phyloP scores from a whole-genome alignment of 192 early-diverging fungal species.

The Podila epigama region DNA sequence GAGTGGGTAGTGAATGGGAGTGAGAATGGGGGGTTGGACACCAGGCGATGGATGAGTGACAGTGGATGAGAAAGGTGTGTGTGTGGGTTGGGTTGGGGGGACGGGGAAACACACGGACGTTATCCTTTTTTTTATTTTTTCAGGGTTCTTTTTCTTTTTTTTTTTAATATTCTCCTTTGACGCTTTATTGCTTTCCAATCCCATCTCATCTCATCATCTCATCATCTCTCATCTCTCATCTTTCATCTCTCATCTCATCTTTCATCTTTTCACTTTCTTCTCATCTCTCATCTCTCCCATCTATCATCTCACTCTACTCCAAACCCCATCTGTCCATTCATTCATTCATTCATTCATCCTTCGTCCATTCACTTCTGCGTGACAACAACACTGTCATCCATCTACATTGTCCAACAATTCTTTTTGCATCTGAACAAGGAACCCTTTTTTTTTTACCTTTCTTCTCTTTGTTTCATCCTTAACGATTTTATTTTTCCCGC shows the following conservation, averaged over 20 bases:
- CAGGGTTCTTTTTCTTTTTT: neutral
- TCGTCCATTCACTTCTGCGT: neutral
- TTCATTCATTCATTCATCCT: neutral
- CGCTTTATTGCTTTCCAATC: neutral
- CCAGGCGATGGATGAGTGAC: too few relatives aligned
- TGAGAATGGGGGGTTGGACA: too few relatives aligned
- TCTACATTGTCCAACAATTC: neutral
- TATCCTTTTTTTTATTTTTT: neutral
- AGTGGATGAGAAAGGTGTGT: too few relatives aligned
- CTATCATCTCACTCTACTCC: neutral
- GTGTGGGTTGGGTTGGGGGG: too few relatives aligned
- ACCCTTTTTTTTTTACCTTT: neutral
- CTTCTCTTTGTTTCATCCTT: neutral
- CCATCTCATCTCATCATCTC: neutral
- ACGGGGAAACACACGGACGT: too few relatives aligned
- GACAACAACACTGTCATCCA: neutral
- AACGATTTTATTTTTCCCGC: constrained; percentile 4
- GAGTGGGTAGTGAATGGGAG: too few relatives aligned
- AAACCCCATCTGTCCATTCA: neutral
- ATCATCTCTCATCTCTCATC: neutral
- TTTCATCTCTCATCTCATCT: neutral
- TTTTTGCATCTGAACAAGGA: neutral
- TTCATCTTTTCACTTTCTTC: neutral
- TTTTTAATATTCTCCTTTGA: neutral
- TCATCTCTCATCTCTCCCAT: too few relatives aligned